Base-by-base conservation (phyloP, 495 filamentous ascomycete genomes). In the Neurospora tetrasperma region DNA sequence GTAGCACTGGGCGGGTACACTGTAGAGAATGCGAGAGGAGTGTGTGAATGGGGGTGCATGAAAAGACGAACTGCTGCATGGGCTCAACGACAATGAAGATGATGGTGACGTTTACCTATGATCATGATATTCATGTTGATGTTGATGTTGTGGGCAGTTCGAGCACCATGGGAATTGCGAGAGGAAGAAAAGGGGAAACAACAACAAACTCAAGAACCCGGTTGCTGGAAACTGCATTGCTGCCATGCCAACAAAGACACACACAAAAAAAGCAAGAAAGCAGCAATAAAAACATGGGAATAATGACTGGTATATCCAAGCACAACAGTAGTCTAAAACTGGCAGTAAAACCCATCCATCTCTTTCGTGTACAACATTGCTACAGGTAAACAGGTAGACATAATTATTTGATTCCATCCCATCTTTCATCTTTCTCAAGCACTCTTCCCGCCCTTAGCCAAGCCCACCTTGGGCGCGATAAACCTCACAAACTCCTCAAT, bases 401-500 rank as follows among this genome's bases (percentile, higher is more conserved):
- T 31, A 31, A 31, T 31, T 31, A 31, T 31, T 31, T 31, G 27
- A 31, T 31, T 31, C 27, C 23, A 23, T 23, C 27, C 11, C 1
- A 59, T 20, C n/a, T 11, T 9, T 18, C 3, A 7, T 18, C 43
- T 3, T 38, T 6, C 7, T 62, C 23, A 62, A 23, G 14, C 10
- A 7, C 39, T 62, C 54, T 18, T 35, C 20, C 20, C 48, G 10
- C 9, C 46, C 20, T 54, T 73, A 68, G 8, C 9, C 69, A 74
- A 43, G 20, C 71, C 46, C 7, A 75, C 73, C 16, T 73, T 71
- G 3, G 71, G 23, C 68, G 44, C 73, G 16, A 76, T 70, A 46
- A 73, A 42, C 40, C 16, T 59, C 27, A 79, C 7, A 54, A 90
- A 93, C 20, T 86, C 85, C 16, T 84, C 82, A 7, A 92, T 71